Evolutionary conservation across 1,139 yeast species (phyloP).

Genomic region (Lodderomyces oxycetoniae): DNA sequence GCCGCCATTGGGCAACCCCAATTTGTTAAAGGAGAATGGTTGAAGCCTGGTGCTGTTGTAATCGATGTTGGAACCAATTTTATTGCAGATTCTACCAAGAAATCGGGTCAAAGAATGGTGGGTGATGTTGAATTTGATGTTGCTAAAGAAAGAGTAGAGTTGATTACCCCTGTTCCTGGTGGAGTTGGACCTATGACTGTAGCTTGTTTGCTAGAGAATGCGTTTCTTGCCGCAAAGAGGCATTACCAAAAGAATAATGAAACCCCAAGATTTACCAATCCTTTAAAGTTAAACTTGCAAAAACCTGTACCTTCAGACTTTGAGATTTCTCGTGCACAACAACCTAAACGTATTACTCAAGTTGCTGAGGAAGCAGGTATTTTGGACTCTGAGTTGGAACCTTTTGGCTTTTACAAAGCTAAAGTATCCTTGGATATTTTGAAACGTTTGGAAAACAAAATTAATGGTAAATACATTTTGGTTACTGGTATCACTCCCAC

Average conservation of each 20-base stretch:
- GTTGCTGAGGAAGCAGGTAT: conserved; percentile 87
- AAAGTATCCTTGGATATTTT: conserved; percentile 75
- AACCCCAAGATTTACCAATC: conserved; percentile 50
- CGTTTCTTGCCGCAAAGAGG: conserved; percentile 70
- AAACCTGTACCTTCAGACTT: conserved; percentile 92
- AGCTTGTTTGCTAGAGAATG: conserved; percentile 89
- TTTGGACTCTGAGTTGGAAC: conserved; percentile 77
- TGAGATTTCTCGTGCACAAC: conserved; percentile 86
- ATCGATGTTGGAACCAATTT: conserved; percentile 97
- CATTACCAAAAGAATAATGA: conserved; percentile 43
- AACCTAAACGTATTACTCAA: conserved; percentile 76
- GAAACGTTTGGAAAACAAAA: conserved; percentile 63
- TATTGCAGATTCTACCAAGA: conserved; percentile 67
- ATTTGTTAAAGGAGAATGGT: conserved; percentile 85
- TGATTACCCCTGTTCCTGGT: conserved; percentile 97
- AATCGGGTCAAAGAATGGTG: conserved; percentile 80
- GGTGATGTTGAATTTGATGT: conserved; percentile 88
- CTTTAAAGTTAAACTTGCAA: conserved; percentile 60
- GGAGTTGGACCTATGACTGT: conserved; percentile 99
- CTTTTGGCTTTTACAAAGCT: conserved; percentile 89
- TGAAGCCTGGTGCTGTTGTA: conserved; percentile 77
- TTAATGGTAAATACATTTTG: conserved; percentile 83
- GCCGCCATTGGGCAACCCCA: conserved; percentile 87
- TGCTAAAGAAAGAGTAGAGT: conserved; percentile 62
- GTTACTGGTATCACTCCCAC: conserved; percentile 99